Evolutionary conservation across 768 basidiomycete species (phyloP), one percentile per base, ranked within the genome.

Genomic region (Termitomyces titanicus): DNA sequence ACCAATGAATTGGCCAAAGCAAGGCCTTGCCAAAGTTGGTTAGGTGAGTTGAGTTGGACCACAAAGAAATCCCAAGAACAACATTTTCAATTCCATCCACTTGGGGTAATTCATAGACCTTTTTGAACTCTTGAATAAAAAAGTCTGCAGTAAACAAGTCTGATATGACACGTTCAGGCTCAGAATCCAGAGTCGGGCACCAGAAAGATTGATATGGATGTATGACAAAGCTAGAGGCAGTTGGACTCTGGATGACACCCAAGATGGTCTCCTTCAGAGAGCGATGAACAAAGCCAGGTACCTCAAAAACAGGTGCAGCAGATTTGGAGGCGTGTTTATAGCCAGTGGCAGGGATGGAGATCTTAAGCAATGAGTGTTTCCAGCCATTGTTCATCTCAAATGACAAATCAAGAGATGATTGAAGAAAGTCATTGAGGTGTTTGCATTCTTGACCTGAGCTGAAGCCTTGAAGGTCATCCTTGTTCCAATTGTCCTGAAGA

Each of bases 21-120:
- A 29, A 29, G 3, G 29, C 29, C 29, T 29, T 29, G 9, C 29
- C 29, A 29, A 29, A 29, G 29, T 29, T 29, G 29, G 29, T 29
- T n/a, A 75, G 64, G 51, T 72, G 70, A 0, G 72, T 76, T 0
- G 66, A 66, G 53, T 74, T 73, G 0, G 71, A 75, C 59, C 66
- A 72, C 10, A 71, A 57, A 59, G 70, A 69, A 1, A 70, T 55
- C 6, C 20, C 25, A 35, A 52, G 34, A 0, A 52, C 33, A 44
- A 45, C 42, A 45, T 44, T 52, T 9, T 52, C 31, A 15, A 43
- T 35, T 2, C 51, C 42, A 24, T 52, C 42, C 15, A 44, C 12
- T 25, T 44, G 1, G 13, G 40, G 31, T n/a, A 52, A 15, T n/a
- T 35, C 5, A 3, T n/a, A 10, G 15, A 52, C 18, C 3, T 50